Evolutionary conservation across 2,329 filamentous ascomycete genomes (phyloP), one percentile per base, ranked within the genome.

Genomic region (Xylariaceae sp.): DNA sequence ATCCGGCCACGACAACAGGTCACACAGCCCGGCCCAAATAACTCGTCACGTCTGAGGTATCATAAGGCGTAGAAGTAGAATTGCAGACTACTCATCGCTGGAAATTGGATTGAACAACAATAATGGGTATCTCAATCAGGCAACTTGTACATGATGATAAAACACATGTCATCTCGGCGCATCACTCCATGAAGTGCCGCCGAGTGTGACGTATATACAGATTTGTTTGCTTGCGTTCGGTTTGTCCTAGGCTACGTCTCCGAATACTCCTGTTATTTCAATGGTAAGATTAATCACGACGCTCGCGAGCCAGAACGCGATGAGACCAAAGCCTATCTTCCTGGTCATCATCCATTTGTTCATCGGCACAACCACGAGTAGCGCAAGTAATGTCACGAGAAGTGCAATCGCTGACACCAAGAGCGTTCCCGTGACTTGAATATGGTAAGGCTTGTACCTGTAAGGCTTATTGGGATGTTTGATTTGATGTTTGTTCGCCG

Each of bases 271-370:
- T 11, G 75, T 80, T 39, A 92, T 62, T 70, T 99, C 94, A 14
- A 95, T 80, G 39, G 86, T 75, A 2, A 99, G 80, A 69, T 97
- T 99, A 18, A 85, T 74, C 32, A 88, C 63, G 0, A 92, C 97
- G 64, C 88, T 91, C 22, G 90, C 68, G 11, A 72, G 75, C 94
- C 94, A 99, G 15, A 97, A 69, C 10, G 73, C 77, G 60, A 99
- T 87, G 60, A 97, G 67, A 0, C 82, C 82, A 77, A 83, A 88
- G 12, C 94, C 94, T 59, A 99, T 89, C 67, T 77, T 85, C 46
- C 85, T 80, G 64, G 83, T 90, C 81, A 96, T 85, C 38, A 86
- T 74, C 91, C 91, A 96, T 56, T 83, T 82, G 68, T 94, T 95
- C 72, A 86, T 65, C 5, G 94, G 94, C 46, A 99, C 89, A 1